Evolutionary conservation across 495 filamentous ascomycete genomes (phyloP), one percentile per base, ranked within the genome.

Genomic region (Viridothelium virens): DNA sequence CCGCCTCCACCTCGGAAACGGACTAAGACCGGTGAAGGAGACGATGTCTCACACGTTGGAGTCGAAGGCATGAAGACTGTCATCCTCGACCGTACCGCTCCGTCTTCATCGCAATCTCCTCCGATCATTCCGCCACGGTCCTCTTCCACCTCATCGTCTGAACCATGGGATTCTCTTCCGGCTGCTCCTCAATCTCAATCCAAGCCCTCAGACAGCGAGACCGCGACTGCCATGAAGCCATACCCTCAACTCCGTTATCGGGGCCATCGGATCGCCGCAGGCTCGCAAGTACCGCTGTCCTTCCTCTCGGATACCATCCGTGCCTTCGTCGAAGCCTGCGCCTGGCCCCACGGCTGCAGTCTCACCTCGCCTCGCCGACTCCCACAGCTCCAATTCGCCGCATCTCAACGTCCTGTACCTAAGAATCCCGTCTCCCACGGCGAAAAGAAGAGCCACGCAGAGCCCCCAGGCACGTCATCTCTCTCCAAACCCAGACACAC

Each of bases 281-380:
- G 91, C 25, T 69, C 77, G 10, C 84, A 89, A 66, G 92, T 95
- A 86, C 92, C 92, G 2, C 78, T 87, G 25, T 86, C 89, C 53
- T 84, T 85, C 68, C 89, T 91, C 37, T 83, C 89, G 46, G 86
- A 88, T 39, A 81, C 87, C 14, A 75, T 95, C 38, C 80, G 84
- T 9, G 81, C 85, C 14, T 89, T 96, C 66, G 75, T 94, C 38
- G 92, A 96, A 77, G 84, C 90, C 53, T 84, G 89, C 0, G 83
- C 86, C 7, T 95, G 90, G 83, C 85, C 89, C 41, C 94, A 92
- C 73, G 86, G 86, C 33, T 91, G 89, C 76, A 89, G 88, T 62
- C 81, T 90, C 48, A 78, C 82, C 10, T 63, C 73, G 5, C 76
- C 73, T 38, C 72, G 75, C 16, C 66, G 71, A n/a, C 70, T 70